A percentile compares a stretch with the other conserved stretches of the same genome.
Conservation (phyloP, 129 eudicot species). For the Arctium lappa region DNA sequence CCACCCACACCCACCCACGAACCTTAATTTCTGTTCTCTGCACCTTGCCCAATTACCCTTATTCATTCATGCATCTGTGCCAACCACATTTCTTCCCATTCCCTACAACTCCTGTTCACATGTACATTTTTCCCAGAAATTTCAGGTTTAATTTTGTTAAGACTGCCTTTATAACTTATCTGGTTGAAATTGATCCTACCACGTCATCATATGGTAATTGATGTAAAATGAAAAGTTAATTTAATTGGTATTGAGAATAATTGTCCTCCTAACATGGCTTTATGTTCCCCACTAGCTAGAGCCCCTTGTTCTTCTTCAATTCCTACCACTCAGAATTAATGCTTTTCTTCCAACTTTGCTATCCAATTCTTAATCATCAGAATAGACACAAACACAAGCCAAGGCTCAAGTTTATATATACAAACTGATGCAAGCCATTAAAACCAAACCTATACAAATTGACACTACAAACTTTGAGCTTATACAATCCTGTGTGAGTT, state of each 20-base stretch:
- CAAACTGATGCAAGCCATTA: not conserved
- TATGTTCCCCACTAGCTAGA: slow-evolving; percentile 19
- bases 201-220: not conserved
- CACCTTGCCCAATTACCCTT: not conserved
- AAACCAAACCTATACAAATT: too few relatives aligned
- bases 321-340: slow-evolving; percentile 15
- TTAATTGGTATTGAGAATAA: not conserved
- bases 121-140: not conserved
- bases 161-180: not conserved
- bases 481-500: too few relatives aligned
- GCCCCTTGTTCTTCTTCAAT: not conserved
- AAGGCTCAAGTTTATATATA: not conserved
- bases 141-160: not conserved
- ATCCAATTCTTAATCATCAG: not conserved
- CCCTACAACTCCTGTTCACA: not conserved
- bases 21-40: not conserved
- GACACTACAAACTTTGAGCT: too few relatives aligned
- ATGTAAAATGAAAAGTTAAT: not conserved
- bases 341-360: slow-evolving; percentile 7
- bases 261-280: slow-evolving; percentile 26
- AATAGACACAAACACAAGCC: too few relatives aligned
- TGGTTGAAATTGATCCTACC: not conserved
- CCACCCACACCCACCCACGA: not conserved
- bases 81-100: not conserved
- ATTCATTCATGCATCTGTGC: not conserved